Conservation (phyloP, 495 filamentous ascomycete genomes). For the Entonaema liquescens region DNA sequence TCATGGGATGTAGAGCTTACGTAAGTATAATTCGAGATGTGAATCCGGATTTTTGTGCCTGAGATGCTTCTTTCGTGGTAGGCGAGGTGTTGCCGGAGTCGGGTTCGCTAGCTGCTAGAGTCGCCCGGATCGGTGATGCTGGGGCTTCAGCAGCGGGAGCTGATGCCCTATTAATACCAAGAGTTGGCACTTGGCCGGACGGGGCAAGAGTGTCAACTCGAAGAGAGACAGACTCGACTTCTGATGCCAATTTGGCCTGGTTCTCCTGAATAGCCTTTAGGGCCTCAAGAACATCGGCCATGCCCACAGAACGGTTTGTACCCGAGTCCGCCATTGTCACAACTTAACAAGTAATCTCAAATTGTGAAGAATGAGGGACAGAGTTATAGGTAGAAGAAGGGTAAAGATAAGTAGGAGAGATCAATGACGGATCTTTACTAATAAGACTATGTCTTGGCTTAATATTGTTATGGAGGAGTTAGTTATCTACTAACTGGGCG, state of each 20-base stretch:
- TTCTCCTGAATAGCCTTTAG: slow-evolving; percentile 63
- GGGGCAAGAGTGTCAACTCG: slow-evolving; percentile 68
- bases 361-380: neutral
- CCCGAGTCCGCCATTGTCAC: slow-evolving; percentile 42
- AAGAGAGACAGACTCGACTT: slow-evolving; percentile 71
- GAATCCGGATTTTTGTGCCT: slow-evolving; percentile 48
- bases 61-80: slow-evolving; percentile 22
- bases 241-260: slow-evolving; percentile 66
- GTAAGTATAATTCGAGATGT: slow-evolving; percentile 73
- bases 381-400: slow-evolving; percentile 1
- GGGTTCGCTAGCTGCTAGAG: slow-evolving; percentile 30
- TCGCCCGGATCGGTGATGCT: slow-evolving; percentile 23
- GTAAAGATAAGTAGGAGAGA: neutral
- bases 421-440: neutral
- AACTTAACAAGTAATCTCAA: slow-evolving; percentile 12
- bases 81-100: slow-evolving; percentile 31
- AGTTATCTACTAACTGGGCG: neutral
- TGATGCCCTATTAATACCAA: slow-evolving; percentile 28
- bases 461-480: neutral
- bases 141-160: slow-evolving; percentile 21
- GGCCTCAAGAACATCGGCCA: slow-evolving; percentile 62
- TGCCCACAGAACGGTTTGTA: slow-evolving; percentile 36
- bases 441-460: neutral
- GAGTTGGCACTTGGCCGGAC: slow-evolving; percentile 44
- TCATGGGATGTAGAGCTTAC: slow-evolving; percentile 40